Conservation (phyloP, 257 asterid species). For the Solanum chiquidenum region DNA sequence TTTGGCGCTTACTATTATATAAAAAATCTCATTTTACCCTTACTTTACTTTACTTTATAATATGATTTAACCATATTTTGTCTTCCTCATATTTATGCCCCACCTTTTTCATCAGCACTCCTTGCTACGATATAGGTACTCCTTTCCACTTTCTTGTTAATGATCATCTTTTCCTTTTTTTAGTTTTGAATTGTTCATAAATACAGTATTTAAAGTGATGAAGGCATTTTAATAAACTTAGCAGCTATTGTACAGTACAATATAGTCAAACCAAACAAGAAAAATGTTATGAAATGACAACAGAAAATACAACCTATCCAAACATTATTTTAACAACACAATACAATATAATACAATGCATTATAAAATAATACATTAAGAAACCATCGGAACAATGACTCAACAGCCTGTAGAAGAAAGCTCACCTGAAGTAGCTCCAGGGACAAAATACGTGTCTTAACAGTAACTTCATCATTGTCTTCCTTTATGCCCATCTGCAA, state of each 20-base stretch:
- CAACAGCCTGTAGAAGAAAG: neutral
- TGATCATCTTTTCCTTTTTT: neutral
- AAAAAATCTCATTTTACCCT: neutral
- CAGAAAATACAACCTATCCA: neutral
- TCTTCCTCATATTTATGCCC: neutral
- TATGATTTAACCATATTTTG: neutral
- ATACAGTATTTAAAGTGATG: neutral
- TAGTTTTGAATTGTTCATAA: neutral
- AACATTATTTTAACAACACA: neutral
- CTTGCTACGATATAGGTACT: neutral
- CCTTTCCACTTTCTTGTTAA: neutral
- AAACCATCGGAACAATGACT: neutral
- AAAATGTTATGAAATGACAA: neutral
- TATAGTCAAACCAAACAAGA: neutral
- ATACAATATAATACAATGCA: neutral
- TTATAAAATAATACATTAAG: neutral
- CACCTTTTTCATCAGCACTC: neutral
- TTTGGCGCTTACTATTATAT: neutral
- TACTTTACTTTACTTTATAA: neutral
- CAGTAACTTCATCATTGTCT: conserved; percentile 82
- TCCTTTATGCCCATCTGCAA: conserved; percentile 98
- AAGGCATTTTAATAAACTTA: neutral
- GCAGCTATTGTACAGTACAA: neutral
- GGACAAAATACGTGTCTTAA: conserved; percentile 83
- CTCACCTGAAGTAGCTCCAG: conserved; percentile 95